Base-by-base conservation (phyloP, 495 filamentous ascomycete species). In the Podospora bellae-mahoneyi region DNA sequence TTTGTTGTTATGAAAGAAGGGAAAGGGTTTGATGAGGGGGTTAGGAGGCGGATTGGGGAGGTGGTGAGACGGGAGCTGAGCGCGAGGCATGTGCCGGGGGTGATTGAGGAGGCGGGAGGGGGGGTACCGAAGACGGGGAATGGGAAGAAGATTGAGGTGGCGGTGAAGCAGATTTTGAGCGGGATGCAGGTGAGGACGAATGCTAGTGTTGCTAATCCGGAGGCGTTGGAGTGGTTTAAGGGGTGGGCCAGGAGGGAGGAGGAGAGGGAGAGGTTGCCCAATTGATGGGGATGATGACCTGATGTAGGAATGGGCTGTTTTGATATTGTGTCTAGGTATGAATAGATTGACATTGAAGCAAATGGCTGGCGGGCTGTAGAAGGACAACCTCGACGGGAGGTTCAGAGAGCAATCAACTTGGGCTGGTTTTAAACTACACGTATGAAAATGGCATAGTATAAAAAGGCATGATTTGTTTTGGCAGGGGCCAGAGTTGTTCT, bases 111-210 rank as follows among this genome's bases (percentile, higher is more conserved):
- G 74, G 91, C 89, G 64, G 85, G 30, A 2, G 79, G 74, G 0
- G 92, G 94, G 60, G 92, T 97, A 60, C 93, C 93, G 1, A 88
- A 92, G 72, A 97, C 93, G 32, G 89, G 87, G 0, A 97, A 97
- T 74, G 93, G 94, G 56, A 97, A 97, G 82, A 97, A 97, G 81
- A 92, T 97, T 54, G 93, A 97, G 75, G 91, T 94, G 44, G 91
- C 92, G 2, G 93, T 96, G 28, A 97, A 97, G 80, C 92, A 96
- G 81, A 97, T 97, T 55, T 76, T 97, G n/a, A 94, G 90, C 44
- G 93, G 93, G 7, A 84, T 91, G 73, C 87, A 91, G 64, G 89
- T 96, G 65, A 93, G 91, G 80, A 93, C 92, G 13, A 90, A 89
- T 39, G 91, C 93, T 0, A 93, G 90, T 68, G 93, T 97, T 55